Percentiles rank a stretch among this genome's conserved stretches.
Evolutionary conservation across 495 filamentous ascomycete species (phyloP).

Genomic region (Hypoxylon lienhwacheense): DNA sequence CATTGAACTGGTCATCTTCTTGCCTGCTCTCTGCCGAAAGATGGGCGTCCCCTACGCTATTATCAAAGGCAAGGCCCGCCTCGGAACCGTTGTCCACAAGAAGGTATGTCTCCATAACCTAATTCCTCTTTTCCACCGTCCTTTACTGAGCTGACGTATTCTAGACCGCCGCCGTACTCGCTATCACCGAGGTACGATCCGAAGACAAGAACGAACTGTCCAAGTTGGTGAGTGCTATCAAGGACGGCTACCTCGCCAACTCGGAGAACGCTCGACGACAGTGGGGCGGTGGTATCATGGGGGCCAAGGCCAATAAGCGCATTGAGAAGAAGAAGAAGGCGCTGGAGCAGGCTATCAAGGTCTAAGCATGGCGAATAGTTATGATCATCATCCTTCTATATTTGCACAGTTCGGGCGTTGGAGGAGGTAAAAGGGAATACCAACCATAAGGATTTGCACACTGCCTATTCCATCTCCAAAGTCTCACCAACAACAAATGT

Average conservation of each 20-base stretch:
- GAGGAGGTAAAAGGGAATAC: slow-evolving; percentile 43
- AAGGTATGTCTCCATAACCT: slow-evolving; percentile 63
- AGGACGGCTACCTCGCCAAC: slow-evolving; percentile 97
- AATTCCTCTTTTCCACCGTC: not conserved
- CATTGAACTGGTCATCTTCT: slow-evolving; percentile 98
- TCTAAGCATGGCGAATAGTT: slow-evolving; percentile 58
- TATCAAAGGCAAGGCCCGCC: slow-evolving; percentile 98
- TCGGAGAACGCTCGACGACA: slow-evolving; percentile 88
- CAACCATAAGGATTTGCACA: slow-evolving; percentile 41
- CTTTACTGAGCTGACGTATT: slow-evolving; percentile 29
- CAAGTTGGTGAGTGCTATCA: slow-evolving; percentile 94
- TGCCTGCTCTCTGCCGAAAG: slow-evolving; percentile 98
- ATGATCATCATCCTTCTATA: slow-evolving; percentile 31
- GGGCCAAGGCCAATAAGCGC: slow-evolving; percentile 89
- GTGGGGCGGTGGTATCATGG: slow-evolving; percentile 99
- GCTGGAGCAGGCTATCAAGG: slow-evolving; percentile 88
- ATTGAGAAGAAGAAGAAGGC: slow-evolving; percentile 97
- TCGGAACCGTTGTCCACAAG: slow-evolving; percentile 99
- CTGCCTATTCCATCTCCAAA: slow-evolving; percentile 30
- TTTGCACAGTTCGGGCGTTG: slow-evolving; percentile 43
- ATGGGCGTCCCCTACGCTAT: slow-evolving; percentile 99
- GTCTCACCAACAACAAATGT: slow-evolving; percentile 36
- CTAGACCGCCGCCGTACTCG: slow-evolving; percentile 93
- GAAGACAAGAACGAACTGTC: slow-evolving; percentile 98
- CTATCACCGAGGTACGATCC: slow-evolving; percentile 90